Percentiles rank a stretch among this genome's conserved stretches.
Conservation (phyloP, 768 basidiomycete genomes). For the Tephrocybe sp. region DNA sequence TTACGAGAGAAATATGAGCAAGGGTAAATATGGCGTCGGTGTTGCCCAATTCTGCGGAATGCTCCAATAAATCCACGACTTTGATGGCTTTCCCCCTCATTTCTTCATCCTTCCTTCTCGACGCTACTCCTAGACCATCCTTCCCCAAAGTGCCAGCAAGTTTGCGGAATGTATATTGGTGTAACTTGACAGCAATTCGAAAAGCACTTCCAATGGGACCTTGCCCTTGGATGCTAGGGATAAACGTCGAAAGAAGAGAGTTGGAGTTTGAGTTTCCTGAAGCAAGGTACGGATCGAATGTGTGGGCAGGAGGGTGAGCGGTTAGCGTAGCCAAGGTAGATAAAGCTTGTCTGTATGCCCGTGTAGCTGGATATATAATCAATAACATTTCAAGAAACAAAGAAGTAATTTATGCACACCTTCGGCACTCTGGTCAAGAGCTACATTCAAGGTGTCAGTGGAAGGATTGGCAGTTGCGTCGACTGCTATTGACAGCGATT, state of each 20-base stretch:
- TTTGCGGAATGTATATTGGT: constrained; percentile 51
- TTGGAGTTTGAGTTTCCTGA: constrained; percentile 37
- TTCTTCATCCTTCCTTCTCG: constrained; percentile 64
- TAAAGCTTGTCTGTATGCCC: constrained; percentile 76
- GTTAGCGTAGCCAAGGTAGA: constrained; percentile 63
- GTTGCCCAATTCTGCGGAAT: constrained; percentile 78
- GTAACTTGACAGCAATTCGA: constrained; percentile 65
- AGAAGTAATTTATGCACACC: constrained; percentile 30
- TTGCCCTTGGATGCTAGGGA: constrained; percentile 74
- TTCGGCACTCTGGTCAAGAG: constrained; percentile 47
- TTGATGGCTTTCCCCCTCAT: constrained; percentile 71
- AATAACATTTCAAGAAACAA: not conserved
- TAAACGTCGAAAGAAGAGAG: constrained; percentile 60
- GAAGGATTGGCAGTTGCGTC: not conserved
- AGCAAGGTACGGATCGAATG: constrained; percentile 50
- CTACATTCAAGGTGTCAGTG: constrained; percentile 23
- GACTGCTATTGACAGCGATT: not conserved
- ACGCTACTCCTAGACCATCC: constrained; percentile 35
- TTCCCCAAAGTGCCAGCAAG: constrained; percentile 37
- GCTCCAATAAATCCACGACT: constrained; percentile 75
- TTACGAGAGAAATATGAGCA: constrained; percentile 64
- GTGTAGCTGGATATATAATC: constrained; percentile 44
- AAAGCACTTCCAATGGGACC: constrained; percentile 70
- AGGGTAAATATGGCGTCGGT: constrained; percentile 68
- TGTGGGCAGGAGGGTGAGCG: constrained; percentile 53